A percentile compares a stretch with the other conserved stretches of the same genome.
Evolutionary conservation across 1,284 basidiomycete species (phyloP).

Genomic region (Lentinula novae-zelandiae): DNA sequence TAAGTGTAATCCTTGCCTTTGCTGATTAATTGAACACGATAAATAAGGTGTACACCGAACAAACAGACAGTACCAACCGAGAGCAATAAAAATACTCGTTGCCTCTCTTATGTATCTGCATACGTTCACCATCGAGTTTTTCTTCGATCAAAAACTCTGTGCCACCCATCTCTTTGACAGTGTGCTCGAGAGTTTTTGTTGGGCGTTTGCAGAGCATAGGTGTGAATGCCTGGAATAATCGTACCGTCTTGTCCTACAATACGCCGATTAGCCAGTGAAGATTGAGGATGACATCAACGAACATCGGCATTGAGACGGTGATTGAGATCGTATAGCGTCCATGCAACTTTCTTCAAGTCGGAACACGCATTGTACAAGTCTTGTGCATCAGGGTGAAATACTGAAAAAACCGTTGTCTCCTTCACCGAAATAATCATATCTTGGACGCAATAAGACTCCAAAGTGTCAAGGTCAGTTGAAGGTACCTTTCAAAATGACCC

Average conservation of each 20-base stretch:
- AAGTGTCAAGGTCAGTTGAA: not conserved
- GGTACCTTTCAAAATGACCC: constrained; percentile 88
- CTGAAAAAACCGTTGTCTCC: constrained; percentile 83
- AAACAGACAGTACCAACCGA: constrained; percentile 40
- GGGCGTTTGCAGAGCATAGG: constrained; percentile 93
- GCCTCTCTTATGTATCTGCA: constrained; percentile 89
- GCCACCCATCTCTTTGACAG: constrained; percentile 79
- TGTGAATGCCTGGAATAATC: constrained; percentile 80
- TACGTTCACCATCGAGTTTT: constrained; percentile 93
- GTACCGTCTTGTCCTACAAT: constrained; percentile 72
- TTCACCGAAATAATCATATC: constrained; percentile 80
- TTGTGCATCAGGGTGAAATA: constrained; percentile 89
- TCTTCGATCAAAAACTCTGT: constrained; percentile 85
- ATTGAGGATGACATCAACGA: constrained; percentile 1
- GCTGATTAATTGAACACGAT: constrained; percentile 34
- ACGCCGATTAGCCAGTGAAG: not conserved
- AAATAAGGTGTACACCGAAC: not conserved
- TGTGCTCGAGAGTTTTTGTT: constrained; percentile 72
- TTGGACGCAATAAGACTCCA: constrained; percentile 22
- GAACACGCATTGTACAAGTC: constrained; percentile 93
- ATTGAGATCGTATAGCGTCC: constrained; percentile 69
- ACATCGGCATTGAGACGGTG: constrained; percentile 63
- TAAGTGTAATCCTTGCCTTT: constrained; percentile 95
- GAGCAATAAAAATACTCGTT: constrained; percentile 91
- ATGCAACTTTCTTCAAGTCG: constrained; percentile 88